Conservation (phyloP, 139 green algal genomes). For the Diplosphaera chodatii region DNA sequence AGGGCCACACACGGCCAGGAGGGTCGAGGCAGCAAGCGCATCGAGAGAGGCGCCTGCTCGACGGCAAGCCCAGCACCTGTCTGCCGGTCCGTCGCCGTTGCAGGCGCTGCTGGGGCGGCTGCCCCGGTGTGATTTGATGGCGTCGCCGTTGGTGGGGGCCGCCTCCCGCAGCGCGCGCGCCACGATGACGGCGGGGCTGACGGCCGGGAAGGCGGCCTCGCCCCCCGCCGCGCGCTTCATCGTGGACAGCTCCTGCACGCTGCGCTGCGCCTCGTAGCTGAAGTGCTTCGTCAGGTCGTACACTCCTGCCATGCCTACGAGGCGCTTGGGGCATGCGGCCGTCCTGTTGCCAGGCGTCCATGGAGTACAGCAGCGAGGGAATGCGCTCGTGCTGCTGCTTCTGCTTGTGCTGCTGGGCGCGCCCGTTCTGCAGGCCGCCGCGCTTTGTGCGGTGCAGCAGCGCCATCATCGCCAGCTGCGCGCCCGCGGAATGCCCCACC, state of each 20-base stretch:
- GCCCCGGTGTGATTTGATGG: background rate
- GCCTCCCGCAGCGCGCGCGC: slow-evolving; percentile 3
- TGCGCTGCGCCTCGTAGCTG: slow-evolving; percentile 54
- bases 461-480: slow-evolving; percentile 60
- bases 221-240: slow-evolving; percentile 78
- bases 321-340: slow-evolving; percentile 39
- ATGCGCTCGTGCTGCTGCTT: background rate
- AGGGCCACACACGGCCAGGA: no score
- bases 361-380: no score
- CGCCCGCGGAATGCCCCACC: slow-evolving; percentile 69
- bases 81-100: no score
- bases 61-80: no score
- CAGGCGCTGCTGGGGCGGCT: no score
- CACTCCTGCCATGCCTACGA: slow-evolving; percentile 45
- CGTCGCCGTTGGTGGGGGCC: background rate
- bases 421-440: slow-evolving; percentile 5
- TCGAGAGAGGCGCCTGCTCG: no score
- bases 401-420: no score
- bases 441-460: slow-evolving; percentile 50
- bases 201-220: slow-evolving; percentile 39
- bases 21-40: no score
- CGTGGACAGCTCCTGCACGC: slow-evolving; percentile 36
- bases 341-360: slow-evolving; percentile 3
- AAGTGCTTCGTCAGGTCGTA: slow-evolving; percentile 84
- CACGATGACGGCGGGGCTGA: slow-evolving; percentile 66